Percentiles rank a stretch among this genome's conserved stretches.
These are phyloP conservation scores for Hygrophorus pudorinus DNA, from an alignment of 768 basidiomycete species.

Conservation along the genomic window DNA sequence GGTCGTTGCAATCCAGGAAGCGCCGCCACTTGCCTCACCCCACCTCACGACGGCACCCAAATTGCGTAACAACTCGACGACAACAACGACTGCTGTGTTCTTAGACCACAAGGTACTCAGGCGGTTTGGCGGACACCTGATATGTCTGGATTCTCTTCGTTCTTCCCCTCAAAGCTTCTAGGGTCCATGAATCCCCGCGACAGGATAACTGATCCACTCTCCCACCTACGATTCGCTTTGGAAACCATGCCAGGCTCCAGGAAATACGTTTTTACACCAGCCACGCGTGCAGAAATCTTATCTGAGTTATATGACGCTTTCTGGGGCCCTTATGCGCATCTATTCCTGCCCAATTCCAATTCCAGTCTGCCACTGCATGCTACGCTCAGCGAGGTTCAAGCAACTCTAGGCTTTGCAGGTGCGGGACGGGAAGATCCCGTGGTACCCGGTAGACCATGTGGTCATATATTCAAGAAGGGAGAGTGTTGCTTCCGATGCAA, in stretches of 20 bases:
- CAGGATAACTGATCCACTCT: slow-evolving; percentile 49
- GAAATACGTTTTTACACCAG: slow-evolving; percentile 67
- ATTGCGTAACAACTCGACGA: neutral
- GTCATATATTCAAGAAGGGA: slow-evolving; percentile 81
- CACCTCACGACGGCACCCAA: neutral
- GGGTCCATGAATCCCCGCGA: slow-evolving; percentile 46
- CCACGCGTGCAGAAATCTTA: slow-evolving; percentile 73
- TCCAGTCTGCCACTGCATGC: slow-evolving; percentile 51
- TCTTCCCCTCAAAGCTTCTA: slow-evolving; percentile 41
- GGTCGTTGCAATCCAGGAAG: neutral
- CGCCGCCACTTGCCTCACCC: neutral
- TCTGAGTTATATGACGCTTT: slow-evolving; percentile 73
- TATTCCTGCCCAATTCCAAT: slow-evolving; percentile 62
- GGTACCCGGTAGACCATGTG: slow-evolving; percentile 67
- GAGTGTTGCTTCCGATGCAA: slow-evolving; percentile 93
- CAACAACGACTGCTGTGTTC: neutral
- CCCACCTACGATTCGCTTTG: slow-evolving; percentile 64
- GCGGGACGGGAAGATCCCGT: slow-evolving; percentile 51
- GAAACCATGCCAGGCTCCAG: slow-evolving; percentile 75
- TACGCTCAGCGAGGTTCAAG: slow-evolving; percentile 64
- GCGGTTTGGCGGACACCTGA: neutral
- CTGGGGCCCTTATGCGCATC: slow-evolving; percentile 65
- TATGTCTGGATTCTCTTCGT: slow-evolving; percentile 18
- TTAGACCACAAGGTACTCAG: neutral
- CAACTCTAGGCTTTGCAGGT: slow-evolving; percentile 42